Percentiles rank a stretch among this genome's conserved stretches.
Conservation (phyloP, 2,329 filamentous ascomycete genomes). For the Aspergillus bombycis region DNA sequence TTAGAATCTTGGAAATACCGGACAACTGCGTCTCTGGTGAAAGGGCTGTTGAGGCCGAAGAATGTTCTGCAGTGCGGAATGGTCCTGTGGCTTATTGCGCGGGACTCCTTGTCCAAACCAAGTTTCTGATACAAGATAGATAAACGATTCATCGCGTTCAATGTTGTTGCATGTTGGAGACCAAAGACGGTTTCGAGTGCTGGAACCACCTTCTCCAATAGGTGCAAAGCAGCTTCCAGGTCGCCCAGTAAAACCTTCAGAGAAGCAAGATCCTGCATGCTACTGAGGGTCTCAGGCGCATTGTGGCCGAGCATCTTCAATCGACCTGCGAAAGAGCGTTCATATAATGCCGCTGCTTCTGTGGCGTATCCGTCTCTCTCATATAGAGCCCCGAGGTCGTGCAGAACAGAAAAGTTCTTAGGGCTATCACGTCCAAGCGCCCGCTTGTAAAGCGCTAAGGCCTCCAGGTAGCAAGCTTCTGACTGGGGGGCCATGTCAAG, state of each 20-base stretch:
- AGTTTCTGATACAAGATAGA: slow-evolving; percentile 35
- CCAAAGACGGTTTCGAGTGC: slow-evolving; percentile 35
- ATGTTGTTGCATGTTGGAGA: slow-evolving; percentile 31
- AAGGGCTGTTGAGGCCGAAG: slow-evolving; percentile 27
- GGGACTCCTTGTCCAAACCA: slow-evolving; percentile 31
- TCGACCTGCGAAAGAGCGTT: slow-evolving; percentile 35
- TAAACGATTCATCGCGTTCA: slow-evolving; percentile 35
- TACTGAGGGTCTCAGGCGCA: slow-evolving; percentile 34
- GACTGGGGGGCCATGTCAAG: slow-evolving; percentile 31
- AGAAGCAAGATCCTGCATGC: slow-evolving; percentile 35
- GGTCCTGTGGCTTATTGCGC: slow-evolving; percentile 25
- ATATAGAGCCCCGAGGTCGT: slow-evolving; percentile 32
- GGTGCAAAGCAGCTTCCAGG: slow-evolving; percentile 30
- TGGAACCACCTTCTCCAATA: slow-evolving; percentile 34
- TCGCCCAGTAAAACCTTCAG: slow-evolving; percentile 32
- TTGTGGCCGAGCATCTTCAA: slow-evolving; percentile 33
- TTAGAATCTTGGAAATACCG: slow-evolving; percentile 31
- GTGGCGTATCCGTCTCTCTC: slow-evolving; percentile 35
- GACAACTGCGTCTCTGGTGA: slow-evolving; percentile 29
- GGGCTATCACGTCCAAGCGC: slow-evolving; percentile 31
- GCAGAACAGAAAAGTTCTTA: slow-evolving; percentile 32
- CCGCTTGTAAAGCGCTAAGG: slow-evolving; percentile 32
- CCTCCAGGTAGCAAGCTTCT: slow-evolving; percentile 31
- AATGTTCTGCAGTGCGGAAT: slow-evolving; percentile 32
- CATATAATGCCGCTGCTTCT: slow-evolving; percentile 34